Evolutionary conservation across 768 basidiomycete species (phyloP), one percentile per base, ranked within the genome.

Genomic region (Xerocomellus dryophilus): DNA sequence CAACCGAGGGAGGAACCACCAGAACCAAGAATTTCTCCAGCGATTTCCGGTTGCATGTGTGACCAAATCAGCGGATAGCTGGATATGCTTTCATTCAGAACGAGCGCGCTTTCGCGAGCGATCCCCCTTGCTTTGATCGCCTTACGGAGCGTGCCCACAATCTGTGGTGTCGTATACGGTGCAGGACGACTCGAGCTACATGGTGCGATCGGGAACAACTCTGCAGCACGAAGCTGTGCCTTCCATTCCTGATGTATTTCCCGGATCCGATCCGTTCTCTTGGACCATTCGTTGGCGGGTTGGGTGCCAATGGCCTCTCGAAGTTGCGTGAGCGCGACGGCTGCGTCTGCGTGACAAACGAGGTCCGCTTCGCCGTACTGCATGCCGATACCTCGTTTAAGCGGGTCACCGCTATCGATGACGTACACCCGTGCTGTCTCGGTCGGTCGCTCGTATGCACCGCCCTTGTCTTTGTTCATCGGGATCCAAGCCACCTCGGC

Each of bases 1-100:
- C 85, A 89, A 0, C 87, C 88, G 34, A 90, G 73, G 9, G 83
- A 81, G 1, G 83, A 81, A 5, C 81, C 86, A 3, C 86, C 86
- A 11, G 82, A 84, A 12, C 76, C 65, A 14, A 86, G 56, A 44
- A 84, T 66, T 44, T 72, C 74, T 1, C 83, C 84, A 2, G 82
- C 74, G 1, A 57, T 40, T 31, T 80, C 77, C 1, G 82, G 77
- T 17, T 76, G 72, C 63, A 88, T 68, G 62, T 88, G 85, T 32
- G 73, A 65, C 83, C 84, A 88, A 0, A 81, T 76, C 2, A 66
- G 32, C 1, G 76, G 71, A 56, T 74, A 82, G 60, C 80, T 85
- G 59, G 79, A 82, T 61, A 86, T 82, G 2, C 78, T 74, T 64
- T 90, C 87, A 60, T 86, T 88, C 7, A 87, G 67, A 43, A 84